These are phyloP conservation scores for Pythium phragmitis DNA, from an alignment of 352 stramenopile genomes.

Conservation along the genomic window DNA sequence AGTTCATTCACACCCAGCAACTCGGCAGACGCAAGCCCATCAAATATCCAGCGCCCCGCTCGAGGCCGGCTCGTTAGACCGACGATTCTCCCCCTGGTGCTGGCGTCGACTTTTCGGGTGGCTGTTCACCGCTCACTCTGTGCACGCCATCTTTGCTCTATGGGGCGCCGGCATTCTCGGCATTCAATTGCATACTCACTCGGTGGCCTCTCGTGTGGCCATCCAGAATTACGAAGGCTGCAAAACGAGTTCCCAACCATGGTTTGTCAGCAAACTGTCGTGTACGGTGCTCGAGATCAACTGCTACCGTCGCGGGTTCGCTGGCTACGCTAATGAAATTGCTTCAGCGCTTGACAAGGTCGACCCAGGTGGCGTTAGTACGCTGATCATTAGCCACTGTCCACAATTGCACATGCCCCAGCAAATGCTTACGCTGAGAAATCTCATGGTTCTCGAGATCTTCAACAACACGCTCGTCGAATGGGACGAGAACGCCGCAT, in stretches of 20 bases:
- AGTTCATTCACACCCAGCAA: neutral
- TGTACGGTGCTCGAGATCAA: constrained; percentile 32
- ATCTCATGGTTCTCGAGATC: constrained; percentile 19
- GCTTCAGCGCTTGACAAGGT: constrained; percentile 4
- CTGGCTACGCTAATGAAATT: constrained; percentile 8
- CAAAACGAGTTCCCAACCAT: constrained; percentile 27
- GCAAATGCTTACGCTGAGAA: constrained; percentile 7
- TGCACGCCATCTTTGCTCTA: neutral
- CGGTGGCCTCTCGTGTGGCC: neutral
- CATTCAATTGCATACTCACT: constrained; percentile 10
- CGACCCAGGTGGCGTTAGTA: constrained; percentile 1
- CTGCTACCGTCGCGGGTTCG: constrained; percentile 22
- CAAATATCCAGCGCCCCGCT: no score
- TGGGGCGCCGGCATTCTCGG: constrained; percentile 18
- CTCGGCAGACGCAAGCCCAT: neutral
- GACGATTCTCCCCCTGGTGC: neutral
- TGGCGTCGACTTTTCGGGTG: neutral
- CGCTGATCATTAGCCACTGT: constrained; percentile 25
- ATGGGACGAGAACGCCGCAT: constrained; percentile 11
- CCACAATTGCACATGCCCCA: constrained; percentile 14
- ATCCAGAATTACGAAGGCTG: constrained; percentile 2
- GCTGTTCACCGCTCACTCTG: neutral
- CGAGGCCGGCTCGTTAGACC: no score
- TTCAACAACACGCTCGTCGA: constrained; percentile 17
- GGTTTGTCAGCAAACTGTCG: constrained; percentile 23